These are phyloP conservation scores for Oropetium thomaeum DNA, from an alignment of 176 grass and related monocot species.

Conservation along the genomic window DNA sequence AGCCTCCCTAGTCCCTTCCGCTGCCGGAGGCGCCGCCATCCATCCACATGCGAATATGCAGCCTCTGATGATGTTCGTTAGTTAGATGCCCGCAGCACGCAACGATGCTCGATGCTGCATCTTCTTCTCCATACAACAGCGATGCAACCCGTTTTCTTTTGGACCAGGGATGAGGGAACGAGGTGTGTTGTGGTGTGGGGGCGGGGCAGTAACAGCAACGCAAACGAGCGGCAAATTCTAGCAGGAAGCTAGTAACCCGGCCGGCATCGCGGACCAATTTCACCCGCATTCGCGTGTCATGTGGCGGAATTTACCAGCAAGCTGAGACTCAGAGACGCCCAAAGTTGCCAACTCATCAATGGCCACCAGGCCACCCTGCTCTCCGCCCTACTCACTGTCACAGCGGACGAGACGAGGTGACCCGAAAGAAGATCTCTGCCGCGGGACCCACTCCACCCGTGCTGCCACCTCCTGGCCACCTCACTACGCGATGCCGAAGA, in stretches of 20 bases:
- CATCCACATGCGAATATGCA: conserved; percentile 15
- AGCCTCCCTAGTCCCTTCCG: not conserved
- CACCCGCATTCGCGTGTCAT: too few species aligned
- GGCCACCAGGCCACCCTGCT: too few species aligned
- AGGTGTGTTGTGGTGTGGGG: too few species aligned
- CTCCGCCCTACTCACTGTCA: too few species aligned
- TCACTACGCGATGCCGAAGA: not conserved
- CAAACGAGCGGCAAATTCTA: not conserved
- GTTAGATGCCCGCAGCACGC: not conserved
- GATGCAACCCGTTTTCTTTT: not conserved
- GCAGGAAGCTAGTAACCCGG: not conserved
- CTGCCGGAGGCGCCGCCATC: conserved; percentile 2
- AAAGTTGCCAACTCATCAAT: not conserved
- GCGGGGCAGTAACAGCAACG: not conserved
- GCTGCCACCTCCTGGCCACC: not conserved
- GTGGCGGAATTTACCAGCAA: not conserved
- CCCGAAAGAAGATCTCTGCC: conserved; percentile 35
- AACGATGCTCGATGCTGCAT: not conserved
- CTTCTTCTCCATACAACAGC: too few species aligned
- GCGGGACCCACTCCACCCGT: not conserved
- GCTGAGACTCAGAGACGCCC: conserved; percentile 11
- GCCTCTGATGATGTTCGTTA: not conserved
- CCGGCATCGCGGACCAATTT: not conserved
- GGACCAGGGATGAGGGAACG: too few species aligned
- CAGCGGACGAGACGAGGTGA: too few species aligned